Evolutionary conservation across 139 green algal genomes (phyloP).

Genomic region (Yamagishiella unicocca): DNA sequence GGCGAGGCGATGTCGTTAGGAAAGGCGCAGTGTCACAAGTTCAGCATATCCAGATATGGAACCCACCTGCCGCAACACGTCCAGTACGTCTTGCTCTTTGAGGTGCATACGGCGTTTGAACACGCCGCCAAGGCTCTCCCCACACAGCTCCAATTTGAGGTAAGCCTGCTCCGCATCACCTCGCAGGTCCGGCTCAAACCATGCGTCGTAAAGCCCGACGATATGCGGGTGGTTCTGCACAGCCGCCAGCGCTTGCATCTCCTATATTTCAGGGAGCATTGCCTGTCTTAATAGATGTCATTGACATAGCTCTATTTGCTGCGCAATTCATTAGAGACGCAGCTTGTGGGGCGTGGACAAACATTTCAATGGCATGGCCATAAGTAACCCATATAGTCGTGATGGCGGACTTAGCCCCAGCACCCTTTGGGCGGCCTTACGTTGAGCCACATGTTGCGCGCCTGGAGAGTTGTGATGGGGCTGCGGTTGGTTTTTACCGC

Average conservation of each 20-base stretch:
- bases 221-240: slow-evolving; percentile 84
- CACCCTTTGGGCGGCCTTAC: too few species aligned
- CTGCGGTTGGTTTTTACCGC: slow-evolving; percentile 87
- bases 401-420: too few species aligned
- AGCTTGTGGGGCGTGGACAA: too few species aligned
- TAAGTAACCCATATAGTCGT: background rate
- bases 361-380: background rate
- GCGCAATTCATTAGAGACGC: too few species aligned
- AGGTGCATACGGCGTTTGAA: slow-evolving; percentile 49
- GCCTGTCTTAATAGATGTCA: too few species aligned
- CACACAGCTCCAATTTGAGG: slow-evolving; percentile 93
- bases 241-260: slow-evolving; percentile 88
- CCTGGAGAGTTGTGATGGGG: slow-evolving; percentile 65
- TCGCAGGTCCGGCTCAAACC: slow-evolving; percentile 75
- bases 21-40: too few species aligned
- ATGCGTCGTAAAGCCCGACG: slow-evolving; percentile 87
- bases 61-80: slow-evolving; percentile 79
- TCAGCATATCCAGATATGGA: too few species aligned
- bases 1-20: too few species aligned
- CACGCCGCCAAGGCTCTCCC: slow-evolving; percentile 56
- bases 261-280: slow-evolving; percentile 69
- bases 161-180: slow-evolving; percentile 71
- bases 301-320: too few species aligned
- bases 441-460: slow-evolving; percentile 73
- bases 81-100: slow-evolving; percentile 78